Evolutionary conservation across 441 rosid genomes (phyloP), one percentile per base, ranked within the genome.

Genomic region (Flueggea neowawraea): DNA sequence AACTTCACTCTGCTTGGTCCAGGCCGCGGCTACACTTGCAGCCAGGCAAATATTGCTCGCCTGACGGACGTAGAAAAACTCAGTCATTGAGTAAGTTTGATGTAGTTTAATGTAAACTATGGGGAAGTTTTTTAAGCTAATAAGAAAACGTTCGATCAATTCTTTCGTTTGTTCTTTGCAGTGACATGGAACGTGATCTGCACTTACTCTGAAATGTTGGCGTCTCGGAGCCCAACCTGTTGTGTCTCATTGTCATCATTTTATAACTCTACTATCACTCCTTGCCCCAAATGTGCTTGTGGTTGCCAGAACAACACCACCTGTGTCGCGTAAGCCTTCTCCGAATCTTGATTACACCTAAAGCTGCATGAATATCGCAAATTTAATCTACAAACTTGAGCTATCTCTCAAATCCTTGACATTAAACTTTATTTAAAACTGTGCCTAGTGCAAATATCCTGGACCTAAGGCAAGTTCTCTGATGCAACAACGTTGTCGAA

Each of bases 221-320:
- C 78, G 1, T 65, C 80, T 2, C 63, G 72, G 62, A 59, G 69
- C 28, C 84, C 85, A 16, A 76, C 51, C 31, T 83, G 89, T 45
- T 86, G 87, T 10, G 87, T 82, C 62, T 81, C 84, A 4, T 63
- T 83, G 73, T 84, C 87, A 22, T 79, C 89, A 6, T 86, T 83
- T 53, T 83, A 86, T 73, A 83, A 76, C 53, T 59, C 69, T 14
- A 75, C 64, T 2, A 68, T 83, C 58, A 76, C 79, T 52, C 73
- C 80, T 22, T 83, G 85, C 64, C 78, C 84, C 10, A 7, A 72
- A 44, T 83, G 87, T 59, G 72, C 87, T 12, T 83, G 82, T 54
- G 87, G 89, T 57, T 83, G 84, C 76, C 77, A 71, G 52, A 80
- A 73, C 57, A 68, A 57, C 15, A 52, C 66, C 16, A 64, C n/a